Percentiles rank a stretch among this genome's conserved stretches.
phyloP scores from a whole-genome alignment of 2,329 filamentous ascomycete species.

The Aspergillus hortae region DNA sequence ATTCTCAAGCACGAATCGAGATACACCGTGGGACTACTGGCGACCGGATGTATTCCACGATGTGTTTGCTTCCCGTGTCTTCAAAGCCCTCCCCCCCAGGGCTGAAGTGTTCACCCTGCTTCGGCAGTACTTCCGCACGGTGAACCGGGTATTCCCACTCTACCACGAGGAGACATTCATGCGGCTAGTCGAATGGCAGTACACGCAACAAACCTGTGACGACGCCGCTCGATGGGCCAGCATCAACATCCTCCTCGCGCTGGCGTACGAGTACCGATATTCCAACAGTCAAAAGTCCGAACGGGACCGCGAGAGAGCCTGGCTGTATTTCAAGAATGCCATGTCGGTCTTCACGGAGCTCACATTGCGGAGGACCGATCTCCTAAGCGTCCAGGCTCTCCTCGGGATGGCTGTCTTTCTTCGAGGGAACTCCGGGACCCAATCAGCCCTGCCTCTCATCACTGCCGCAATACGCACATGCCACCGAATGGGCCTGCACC shows the following conservation, averaged over 20 bases:
- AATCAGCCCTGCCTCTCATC: conserved; percentile 82
- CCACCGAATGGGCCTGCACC: conserved; percentile 90
- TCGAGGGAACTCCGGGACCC: conserved; percentile 89
- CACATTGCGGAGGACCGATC: conserved; percentile 86
- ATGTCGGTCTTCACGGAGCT: conserved; percentile 87
- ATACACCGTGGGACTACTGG: conserved; percentile 90
- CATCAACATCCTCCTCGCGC: conserved; percentile 82
- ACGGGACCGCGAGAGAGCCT: conserved; percentile 86
- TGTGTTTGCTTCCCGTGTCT: conserved; percentile 77
- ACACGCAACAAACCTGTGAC: conserved; percentile 84
- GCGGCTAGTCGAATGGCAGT: conserved; percentile 90
- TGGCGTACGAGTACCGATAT: conserved; percentile 81
- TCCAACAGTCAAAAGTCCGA: conserved; percentile 86
- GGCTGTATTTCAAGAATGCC: conserved; percentile 91
- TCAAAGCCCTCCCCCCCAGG: conserved; percentile 75
- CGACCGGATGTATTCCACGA: conserved; percentile 94
- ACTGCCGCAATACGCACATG: conserved; percentile 82
- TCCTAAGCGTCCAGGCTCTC: conserved; percentile 87
- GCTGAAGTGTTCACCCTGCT: conserved; percentile 80
- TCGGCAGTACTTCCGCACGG: conserved; percentile 91
- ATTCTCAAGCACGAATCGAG: conserved; percentile 72
- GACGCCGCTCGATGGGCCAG: conserved; percentile 96
- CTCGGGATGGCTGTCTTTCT: conserved; percentile 90
- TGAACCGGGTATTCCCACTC: conserved; percentile 94
- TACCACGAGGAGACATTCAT: conserved; percentile 97